These are phyloP conservation scores for Neurospora crassa DNA, from an alignment of 2,329 filamentous ascomycete species.

Conservation along the genomic window DNA sequence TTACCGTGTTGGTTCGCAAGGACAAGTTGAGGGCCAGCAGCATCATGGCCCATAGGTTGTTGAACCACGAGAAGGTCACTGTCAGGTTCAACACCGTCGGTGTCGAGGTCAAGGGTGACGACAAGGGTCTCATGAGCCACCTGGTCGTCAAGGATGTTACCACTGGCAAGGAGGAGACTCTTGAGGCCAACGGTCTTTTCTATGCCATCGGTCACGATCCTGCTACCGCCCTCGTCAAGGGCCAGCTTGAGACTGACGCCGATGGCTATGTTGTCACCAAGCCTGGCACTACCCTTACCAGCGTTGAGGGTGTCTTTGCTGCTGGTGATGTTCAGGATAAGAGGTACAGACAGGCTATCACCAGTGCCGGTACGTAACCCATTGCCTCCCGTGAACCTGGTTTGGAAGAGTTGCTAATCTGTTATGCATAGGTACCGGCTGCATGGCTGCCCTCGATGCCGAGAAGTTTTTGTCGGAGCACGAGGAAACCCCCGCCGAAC, in stretches of 20 bases:
- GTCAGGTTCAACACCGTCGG: constrained; percentile 79
- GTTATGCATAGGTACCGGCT: constrained; percentile 62
- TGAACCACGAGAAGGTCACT: constrained; percentile 79
- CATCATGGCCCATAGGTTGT: constrained; percentile 82
- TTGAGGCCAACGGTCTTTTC: constrained; percentile 87
- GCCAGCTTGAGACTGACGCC: constrained; percentile 75
- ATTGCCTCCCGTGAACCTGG: not conserved
- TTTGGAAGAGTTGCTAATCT: constrained; percentile 14
- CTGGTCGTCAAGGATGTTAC: constrained; percentile 72
- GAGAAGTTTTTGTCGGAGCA: constrained; percentile 84
- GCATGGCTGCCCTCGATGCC: constrained; percentile 89
- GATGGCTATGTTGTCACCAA: constrained; percentile 88
- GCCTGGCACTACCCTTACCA: constrained; percentile 82
- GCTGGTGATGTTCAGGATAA: constrained; percentile 98
- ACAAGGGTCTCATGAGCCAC: constrained; percentile 79
- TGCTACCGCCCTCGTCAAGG: constrained; percentile 83
- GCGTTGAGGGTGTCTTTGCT: constrained; percentile 84
- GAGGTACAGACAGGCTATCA: constrained; percentile 94
- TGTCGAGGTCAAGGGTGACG: constrained; percentile 75
- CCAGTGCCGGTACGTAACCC: constrained; percentile 70
- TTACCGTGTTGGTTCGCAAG: constrained; percentile 84
- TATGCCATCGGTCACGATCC: constrained; percentile 97
- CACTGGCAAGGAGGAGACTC: constrained; percentile 68
- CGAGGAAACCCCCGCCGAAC: constrained; percentile 41
- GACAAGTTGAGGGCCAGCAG: constrained; percentile 80